A percentile compares a stretch with the other conserved stretches of the same genome.
Conservation (phyloP, 441 rosid genomes). For the Pelargonium myrrhifolium region DNA sequence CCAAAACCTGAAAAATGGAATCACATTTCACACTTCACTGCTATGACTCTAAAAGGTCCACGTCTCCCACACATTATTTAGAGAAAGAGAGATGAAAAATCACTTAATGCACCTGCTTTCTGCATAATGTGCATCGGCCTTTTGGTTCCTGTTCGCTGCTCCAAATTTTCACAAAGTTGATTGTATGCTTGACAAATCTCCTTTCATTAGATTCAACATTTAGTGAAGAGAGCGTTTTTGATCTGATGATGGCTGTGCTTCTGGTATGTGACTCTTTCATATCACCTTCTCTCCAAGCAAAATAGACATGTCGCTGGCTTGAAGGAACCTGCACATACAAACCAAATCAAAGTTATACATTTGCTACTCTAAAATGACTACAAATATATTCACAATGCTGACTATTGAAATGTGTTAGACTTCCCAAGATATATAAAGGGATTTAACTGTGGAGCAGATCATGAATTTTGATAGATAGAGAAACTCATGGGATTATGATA, state of each 20-base stretch:
- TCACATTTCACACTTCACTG: neutral
- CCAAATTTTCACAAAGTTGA: conserved; percentile 84
- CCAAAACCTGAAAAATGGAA: conserved; percentile 47
- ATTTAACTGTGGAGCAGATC: no score
- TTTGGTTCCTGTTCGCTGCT: conserved; percentile 73
- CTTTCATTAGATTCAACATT: conserved; percentile 42
- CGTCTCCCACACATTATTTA: neutral
- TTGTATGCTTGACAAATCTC: conserved; percentile 64
- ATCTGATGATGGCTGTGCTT: conserved; percentile 49
- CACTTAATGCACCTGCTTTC: conserved; percentile 59
- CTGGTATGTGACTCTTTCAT: conserved; percentile 33
- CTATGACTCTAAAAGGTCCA: neutral
- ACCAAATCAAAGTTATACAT: conserved; percentile 15
- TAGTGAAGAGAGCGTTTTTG: conserved; percentile 56
- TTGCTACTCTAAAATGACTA: conserved; percentile 1
- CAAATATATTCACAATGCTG: conserved; percentile 1
- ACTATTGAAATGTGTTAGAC: neutral
- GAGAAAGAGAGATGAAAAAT: conserved; percentile 3
- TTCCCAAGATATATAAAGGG: no score
- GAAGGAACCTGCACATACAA: conserved; percentile 64
- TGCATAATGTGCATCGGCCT: conserved; percentile 74
- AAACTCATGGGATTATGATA: no score
- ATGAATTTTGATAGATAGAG: no score
- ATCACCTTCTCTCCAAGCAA: conserved; percentile 66
- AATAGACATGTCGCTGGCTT: conserved; percentile 74